Evolutionary conservation across 2,329 filamentous ascomycete genomes (phyloP), one percentile per base, ranked within the genome.

Genomic region (Cladosporium velox): DNA sequence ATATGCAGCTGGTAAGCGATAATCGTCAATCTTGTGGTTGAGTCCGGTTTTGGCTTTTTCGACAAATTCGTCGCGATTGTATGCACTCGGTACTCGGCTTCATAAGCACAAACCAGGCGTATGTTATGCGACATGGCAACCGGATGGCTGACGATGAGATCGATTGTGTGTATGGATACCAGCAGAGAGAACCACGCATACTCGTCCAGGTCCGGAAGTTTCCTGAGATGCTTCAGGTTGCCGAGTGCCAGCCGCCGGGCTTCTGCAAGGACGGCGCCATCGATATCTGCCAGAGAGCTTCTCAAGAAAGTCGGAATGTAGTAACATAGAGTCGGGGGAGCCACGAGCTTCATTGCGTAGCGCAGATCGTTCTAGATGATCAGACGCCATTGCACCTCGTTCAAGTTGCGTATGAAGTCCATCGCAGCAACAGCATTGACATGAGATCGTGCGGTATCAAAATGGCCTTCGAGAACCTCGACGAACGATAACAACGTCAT

Each of bases 351-450:
- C 52, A 55, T 55, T 7, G 52, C 28, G 32, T 34, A 55, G 15
- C 52, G 52, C 30, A 55, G 11, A 30, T 55, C 52, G 30, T 35
- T 34, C 52, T 30, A 55, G 5, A 55, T 24, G 6, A 55, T 35
- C 52, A 55, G 28, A 3, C 52, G 52, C 52, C 52, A 55, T 35
- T 55, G 52, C 18, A 55, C 52, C 28, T 55, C 52, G 52, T 55
- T 18, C 4, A 55, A 15, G 7, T 21, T 10, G 28, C 52, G 52
- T 11, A 55, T 15, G 18, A n/a, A 55, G 52, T 55, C 30, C 52
- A 35, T 55, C n/a, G 52, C 52, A n/a, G 52, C 52, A n/a, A 55
- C 30, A 18, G 52, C 52, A 32, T 35, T 35, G 6, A 55, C n/a
- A 8, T 55, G 52, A n/a, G 26, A 24, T 55, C 32, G 52, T 4